Base-by-base conservation (phyloP, 2,329 filamentous ascomycete genomes). In the Colletotrichum sp. region DNA sequence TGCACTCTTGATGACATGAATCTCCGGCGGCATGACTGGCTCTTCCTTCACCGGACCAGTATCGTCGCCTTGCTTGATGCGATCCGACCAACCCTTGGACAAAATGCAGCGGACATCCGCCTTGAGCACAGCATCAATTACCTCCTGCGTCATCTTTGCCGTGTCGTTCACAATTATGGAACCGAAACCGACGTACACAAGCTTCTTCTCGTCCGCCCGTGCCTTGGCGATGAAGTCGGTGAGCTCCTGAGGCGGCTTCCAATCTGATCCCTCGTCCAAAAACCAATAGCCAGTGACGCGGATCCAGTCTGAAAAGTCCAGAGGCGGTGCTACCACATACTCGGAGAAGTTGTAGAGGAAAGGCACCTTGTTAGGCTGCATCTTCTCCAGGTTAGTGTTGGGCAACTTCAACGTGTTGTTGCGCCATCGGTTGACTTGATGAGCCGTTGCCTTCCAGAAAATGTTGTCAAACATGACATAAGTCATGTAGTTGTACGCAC, bases 251-350 rank as follows among this genome's bases (percentile, higher is more conserved):
- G 96, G 94, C 2, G 97, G 96, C 61, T 90, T 89, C 89, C 93
- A 98, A 55, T 74, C 88, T 60, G 79, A 80, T 5, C 88, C 90
- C 83, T 98, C 96, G 79, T 98, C 94, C 65, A 99, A 86, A 84
- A 99, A 98, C 97, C 97, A 99, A 86, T 99, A 98, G 0, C 97
- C 97, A 0, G 97, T 98, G 9, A 98, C 95, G 59, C 95, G 92
- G 83, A 99, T 97, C 97, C 97, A 99, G 84, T 98, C 97, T 57
- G 95, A 96, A 85, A 96, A 99, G 85, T 99, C 97, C 3, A 98
- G 88, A 19, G 97, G 97, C 32, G 96, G 96, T 3, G 95, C 92
- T n/a, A 99, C 97, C 15, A 99, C 97, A 13, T 92, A 94, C 1
- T 96, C 95, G 72, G 95, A 98, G 84, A 98, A 98, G 85, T 98